Evolutionary conservation across 2,329 filamentous ascomycete species (phyloP), one percentile per base, ranked within the genome.

Genomic region (Rugonectria rugulosa): DNA sequence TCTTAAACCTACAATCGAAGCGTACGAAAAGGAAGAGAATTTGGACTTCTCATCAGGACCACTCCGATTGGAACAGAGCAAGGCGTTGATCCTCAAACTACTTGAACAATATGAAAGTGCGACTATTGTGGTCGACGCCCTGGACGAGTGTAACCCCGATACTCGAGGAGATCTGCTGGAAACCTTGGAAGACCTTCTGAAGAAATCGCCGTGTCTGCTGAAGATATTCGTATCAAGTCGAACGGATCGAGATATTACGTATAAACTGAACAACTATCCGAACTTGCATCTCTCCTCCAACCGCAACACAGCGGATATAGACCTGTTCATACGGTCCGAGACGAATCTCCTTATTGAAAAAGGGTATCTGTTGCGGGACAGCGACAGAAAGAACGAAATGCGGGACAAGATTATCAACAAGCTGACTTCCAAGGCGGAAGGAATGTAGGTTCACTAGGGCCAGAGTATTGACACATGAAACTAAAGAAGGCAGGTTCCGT

Each of bases 161-260:
- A 29, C 32, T 40, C 29, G 21, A 20, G 29, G 14, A 11, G 19
- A 12, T 47, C 44, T 47, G 29, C 15, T 47, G 20, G 44, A 47
- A 15, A 37, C 20, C 4, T 19, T 47, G 15, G 31, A 17, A 43
- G 26, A 41, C 14, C 19, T 51, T 23, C 38, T 51, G 4, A 34
- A 51, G 29, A 20, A 11, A 26, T 51, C 29, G 1, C 27, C 37
- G 8, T 51, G 38, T 20, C 20, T 51, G 5, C 12, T 51, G n/a
- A 51, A 43, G 29, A 43, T 51, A 6, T 51, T 51, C n/a, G 15
- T 37, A 8, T 51, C 38, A 27, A 51, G 47, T 19, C 38, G 38
- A n/a, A 32, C 32, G 12, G 38, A 51, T n/a, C 38, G 27, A 26
- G 37, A 23, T 15, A 51, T 51, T 37, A 20, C 26, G 12, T 51